Conservation (phyloP, 139 green algal genomes). For the Chlorella vulgaris region DNA sequence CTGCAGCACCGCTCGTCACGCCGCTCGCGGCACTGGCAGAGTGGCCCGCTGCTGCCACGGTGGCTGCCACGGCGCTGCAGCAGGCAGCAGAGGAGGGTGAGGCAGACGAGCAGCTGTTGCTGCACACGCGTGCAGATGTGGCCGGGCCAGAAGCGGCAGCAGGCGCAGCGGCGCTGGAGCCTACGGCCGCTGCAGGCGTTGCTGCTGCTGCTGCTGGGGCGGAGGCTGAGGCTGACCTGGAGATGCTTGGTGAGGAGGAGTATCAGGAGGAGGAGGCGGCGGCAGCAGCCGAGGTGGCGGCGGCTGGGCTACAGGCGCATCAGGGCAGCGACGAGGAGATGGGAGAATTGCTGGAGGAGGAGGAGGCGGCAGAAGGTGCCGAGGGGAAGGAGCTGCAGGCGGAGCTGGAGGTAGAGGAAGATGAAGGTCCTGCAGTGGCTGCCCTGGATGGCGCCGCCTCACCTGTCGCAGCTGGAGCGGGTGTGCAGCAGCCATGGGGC, state of each 20-base stretch:
- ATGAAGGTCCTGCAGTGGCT: not conserved
- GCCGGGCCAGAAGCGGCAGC: too few species aligned
- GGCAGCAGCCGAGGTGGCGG: too few species aligned
- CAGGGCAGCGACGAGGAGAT: conserved; percentile 12
- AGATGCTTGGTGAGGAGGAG: too few species aligned
- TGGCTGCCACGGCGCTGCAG: not conserved
- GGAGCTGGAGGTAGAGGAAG: not conserved
- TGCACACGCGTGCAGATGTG: too few species aligned
- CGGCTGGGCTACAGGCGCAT: too few species aligned
- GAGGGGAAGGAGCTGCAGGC: not conserved
- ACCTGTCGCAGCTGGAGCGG: not conserved
- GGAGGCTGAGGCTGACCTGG: too few species aligned
- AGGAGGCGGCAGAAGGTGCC: not conserved
- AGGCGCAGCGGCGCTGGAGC: too few species aligned
- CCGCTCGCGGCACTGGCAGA: not conserved
- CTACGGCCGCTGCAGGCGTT: too few species aligned
- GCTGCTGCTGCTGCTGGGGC: too few species aligned
- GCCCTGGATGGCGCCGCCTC: not conserved
- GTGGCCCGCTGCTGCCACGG: not conserved
- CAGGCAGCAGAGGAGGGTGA: not conserved
- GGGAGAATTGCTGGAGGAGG: not conserved
- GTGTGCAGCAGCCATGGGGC: too few species aligned
- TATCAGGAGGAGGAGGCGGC: too few species aligned
- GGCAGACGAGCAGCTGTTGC: not conserved
- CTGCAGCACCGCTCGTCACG: not conserved